phyloP scores from a whole-genome alignment of 306 rosid species.

The Gleditsia sinensis region DNA sequence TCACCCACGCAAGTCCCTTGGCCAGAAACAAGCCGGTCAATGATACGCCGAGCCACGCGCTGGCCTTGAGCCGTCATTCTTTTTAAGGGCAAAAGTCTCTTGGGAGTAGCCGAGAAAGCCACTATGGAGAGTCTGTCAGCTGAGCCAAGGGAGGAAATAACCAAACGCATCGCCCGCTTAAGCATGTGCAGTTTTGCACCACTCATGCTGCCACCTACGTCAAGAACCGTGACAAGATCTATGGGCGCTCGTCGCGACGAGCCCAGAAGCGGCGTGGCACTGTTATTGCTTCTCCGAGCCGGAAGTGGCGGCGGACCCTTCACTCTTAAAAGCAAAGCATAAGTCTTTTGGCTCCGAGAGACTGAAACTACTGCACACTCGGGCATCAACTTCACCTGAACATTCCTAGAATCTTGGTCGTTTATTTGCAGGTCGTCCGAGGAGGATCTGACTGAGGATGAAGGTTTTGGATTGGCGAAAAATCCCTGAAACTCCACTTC shows the following conservation, averaged over 20 bases:
- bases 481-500: slow-evolving; percentile 83
- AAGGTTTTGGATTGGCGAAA: slow-evolving; percentile 61
- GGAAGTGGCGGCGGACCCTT: slow-evolving; percentile 49
- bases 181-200: slow-evolving; percentile 77
- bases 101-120: slow-evolving; percentile 62
- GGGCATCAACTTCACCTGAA: slow-evolving; percentile 69
- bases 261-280: slow-evolving; percentile 26
- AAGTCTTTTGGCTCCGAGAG: slow-evolving; percentile 55
- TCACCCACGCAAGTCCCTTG: slow-evolving; percentile 58
- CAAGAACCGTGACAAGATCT: slow-evolving; percentile 82
- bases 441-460: slow-evolving; percentile 46
- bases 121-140: slow-evolving; percentile 80
- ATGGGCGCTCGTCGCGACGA: slow-evolving; percentile 66
- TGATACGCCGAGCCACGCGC: slow-evolving; percentile 60
- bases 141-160: slow-evolving; percentile 64
- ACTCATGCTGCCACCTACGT: slow-evolving; percentile 72
- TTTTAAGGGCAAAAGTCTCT: slow-evolving; percentile 56
- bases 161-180: slow-evolving; percentile 83
- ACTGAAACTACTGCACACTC: slow-evolving; percentile 69
- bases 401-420: slow-evolving; percentile 51
- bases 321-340: slow-evolving; percentile 66
- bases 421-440: slow-evolving; percentile 35
- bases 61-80: slow-evolving; percentile 77
- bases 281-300: slow-evolving; percentile 23
- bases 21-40: slow-evolving; percentile 58